phyloP scores from a whole-genome alignment of 768 basidiomycete genomes.

The Lactarius sanguifluus region DNA sequence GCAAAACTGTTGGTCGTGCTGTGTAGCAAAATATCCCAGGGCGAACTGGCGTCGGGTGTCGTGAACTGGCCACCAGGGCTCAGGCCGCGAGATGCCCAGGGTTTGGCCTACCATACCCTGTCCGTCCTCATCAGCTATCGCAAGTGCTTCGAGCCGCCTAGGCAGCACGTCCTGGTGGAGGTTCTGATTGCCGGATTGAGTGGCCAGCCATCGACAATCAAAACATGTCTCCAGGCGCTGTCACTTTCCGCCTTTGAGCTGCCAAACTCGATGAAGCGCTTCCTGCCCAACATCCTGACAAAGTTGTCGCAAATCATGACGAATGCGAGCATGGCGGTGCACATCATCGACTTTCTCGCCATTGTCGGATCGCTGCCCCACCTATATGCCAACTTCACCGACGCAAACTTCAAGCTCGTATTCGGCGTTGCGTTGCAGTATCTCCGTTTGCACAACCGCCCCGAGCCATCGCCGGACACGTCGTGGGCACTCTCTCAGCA shows the following conservation, averaged over 20 bases:
- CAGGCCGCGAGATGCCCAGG: conserved; percentile 80
- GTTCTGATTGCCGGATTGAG: conserved; percentile 68
- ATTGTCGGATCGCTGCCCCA: conserved; percentile 79
- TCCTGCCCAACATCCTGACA: conserved; percentile 75
- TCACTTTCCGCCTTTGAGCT: conserved; percentile 87
- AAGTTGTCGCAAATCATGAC: conserved; percentile 94
- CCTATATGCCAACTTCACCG: conserved; percentile 88
- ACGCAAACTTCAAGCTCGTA: conserved; percentile 87
- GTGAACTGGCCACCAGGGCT: conserved; percentile 60
- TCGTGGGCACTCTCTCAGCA: conserved; percentile 91
- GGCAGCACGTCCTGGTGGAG: conserved; percentile 69
- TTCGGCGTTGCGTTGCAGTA: conserved; percentile 94
- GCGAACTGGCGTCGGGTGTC: conserved; percentile 54
- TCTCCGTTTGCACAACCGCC: conserved; percentile 83
- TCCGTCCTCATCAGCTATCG: conserved; percentile 88
- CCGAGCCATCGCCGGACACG: conserved; percentile 53
- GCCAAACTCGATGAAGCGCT: conserved; percentile 75
- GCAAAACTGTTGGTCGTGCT: conserved; percentile 62
- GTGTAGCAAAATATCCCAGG: conserved; percentile 62
- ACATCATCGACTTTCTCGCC: conserved; percentile 89
- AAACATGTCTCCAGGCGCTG: conserved; percentile 87
- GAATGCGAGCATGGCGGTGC: conserved; percentile 89
- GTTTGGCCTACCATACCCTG: conserved; percentile 82
- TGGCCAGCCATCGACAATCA: conserved; percentile 73
- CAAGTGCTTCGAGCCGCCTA: conserved; percentile 66